Percentiles rank a stretch among this genome's conserved stretches.
phyloP scores from a whole-genome alignment of 2,329 filamentous ascomycete genomes.

The Aspergillus oerlinghausenensis region DNA sequence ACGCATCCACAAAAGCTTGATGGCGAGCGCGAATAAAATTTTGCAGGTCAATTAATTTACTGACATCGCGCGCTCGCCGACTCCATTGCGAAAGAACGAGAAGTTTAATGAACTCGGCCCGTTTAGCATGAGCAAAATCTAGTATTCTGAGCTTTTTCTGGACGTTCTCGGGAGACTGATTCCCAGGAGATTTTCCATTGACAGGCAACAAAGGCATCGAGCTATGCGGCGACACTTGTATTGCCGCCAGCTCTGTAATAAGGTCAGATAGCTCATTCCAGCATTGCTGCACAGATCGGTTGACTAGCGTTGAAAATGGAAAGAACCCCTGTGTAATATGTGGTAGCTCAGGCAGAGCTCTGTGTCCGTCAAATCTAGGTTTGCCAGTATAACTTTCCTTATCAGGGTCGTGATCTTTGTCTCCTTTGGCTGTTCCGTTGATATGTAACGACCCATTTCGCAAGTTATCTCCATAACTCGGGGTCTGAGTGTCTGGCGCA shows the following conservation, averaged over 20 bases:
- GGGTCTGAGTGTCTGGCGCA: constrained; percentile 18
- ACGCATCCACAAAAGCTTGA: constrained; percentile 54
- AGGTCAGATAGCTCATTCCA: constrained; percentile 72
- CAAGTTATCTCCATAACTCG: constrained; percentile 10
- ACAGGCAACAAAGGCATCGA: constrained; percentile 11
- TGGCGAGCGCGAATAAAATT: constrained; percentile 65
- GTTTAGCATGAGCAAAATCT: constrained; percentile 71
- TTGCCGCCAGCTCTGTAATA: constrained; percentile 64
- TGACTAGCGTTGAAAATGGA: constrained; percentile 68
- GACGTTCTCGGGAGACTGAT: constrained; percentile 54
- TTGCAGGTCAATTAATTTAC: constrained; percentile 83
- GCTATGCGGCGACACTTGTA: constrained; percentile 54
- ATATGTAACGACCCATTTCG: constrained; percentile 22
- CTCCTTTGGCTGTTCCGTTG: constrained; percentile 23
- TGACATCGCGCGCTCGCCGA: constrained; percentile 70
- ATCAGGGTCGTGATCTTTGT: constrained; percentile 9
- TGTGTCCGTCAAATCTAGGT: constrained; percentile 1
- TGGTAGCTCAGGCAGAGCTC: constrained; percentile 47
- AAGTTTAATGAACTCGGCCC: constrained; percentile 88
- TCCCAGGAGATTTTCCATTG: constrained; percentile 29
- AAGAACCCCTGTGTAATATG: constrained; percentile 76
- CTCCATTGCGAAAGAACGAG: constrained; percentile 90
- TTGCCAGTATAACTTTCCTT: constrained; percentile 4
- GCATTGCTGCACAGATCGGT: constrained; percentile 74
- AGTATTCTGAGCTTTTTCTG: constrained; percentile 72